Percentiles rank a stretch among this genome's conserved stretches.
These are phyloP conservation scores for Talaromyces sp. DNA, from an alignment of 2,329 filamentous ascomycete genomes.

Conservation along the genomic window DNA sequence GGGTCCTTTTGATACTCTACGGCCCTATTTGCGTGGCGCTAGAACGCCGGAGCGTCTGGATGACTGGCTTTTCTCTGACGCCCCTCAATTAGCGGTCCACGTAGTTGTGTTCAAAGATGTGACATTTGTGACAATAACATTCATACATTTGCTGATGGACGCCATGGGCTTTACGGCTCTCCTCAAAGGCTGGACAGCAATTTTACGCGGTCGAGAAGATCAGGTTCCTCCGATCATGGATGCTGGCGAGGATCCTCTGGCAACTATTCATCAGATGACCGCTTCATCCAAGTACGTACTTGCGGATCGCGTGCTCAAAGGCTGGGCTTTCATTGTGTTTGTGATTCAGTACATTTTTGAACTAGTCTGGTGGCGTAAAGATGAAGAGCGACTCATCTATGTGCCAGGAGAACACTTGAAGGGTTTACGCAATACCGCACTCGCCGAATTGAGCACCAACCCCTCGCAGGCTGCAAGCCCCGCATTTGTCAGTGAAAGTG, in stretches of 20 bases:
- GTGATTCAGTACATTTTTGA: conserved; percentile 1
- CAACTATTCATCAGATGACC: conserved; percentile 1
- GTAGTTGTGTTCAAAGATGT: conserved; percentile 50
- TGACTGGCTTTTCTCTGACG: conserved; percentile 43
- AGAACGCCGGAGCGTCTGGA: conserved; percentile 31
- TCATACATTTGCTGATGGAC: conserved; percentile 50
- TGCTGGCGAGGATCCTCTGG: conserved; percentile 10
- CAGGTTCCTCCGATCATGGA: conserved; percentile 26
- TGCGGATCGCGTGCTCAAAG: conserved; percentile 4
- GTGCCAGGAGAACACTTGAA: conserved; percentile 35
- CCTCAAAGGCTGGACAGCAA: conserved; percentile 46
- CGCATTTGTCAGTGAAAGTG: conserved; percentile 47
- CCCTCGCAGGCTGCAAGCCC: conserved; percentile 11
- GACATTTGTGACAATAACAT: conserved; percentile 48
- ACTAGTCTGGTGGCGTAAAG: conserved; percentile 20
- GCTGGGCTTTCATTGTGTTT: conserved; percentile 12
- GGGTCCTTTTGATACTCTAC: conserved; percentile 26
- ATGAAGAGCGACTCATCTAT: conserved; percentile 41
- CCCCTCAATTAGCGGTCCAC: conserved; percentile 48
- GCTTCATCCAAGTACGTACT: conserved; percentile 8
- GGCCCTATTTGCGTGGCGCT: conserved; percentile 23
- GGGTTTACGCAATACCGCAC: conserved; percentile 25
- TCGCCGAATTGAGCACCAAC: conserved; percentile 7
- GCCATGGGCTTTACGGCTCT: conserved; percentile 44
- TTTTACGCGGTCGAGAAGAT: conserved; percentile 43